A percentile compares a stretch with the other conserved stretches of the same genome.
Conservation (phyloP, 1,139 yeast genomes). For the Hanseniaspora sp. region DNA sequence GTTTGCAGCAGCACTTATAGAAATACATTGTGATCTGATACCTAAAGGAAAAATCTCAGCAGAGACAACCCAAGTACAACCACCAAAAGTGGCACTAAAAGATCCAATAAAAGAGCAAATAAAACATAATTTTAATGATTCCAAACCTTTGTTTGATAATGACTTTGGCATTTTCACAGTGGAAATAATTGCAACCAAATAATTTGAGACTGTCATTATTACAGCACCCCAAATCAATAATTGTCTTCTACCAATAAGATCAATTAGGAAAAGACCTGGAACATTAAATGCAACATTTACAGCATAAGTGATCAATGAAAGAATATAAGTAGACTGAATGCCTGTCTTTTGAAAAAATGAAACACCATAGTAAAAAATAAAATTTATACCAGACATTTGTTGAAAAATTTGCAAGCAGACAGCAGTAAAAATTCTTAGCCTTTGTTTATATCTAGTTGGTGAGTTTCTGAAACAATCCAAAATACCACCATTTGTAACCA, state of each 20-base stretch:
- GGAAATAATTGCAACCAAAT: slow-evolving; percentile 58
- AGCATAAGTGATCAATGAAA: slow-evolving; percentile 60
- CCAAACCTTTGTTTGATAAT: slow-evolving; percentile 2
- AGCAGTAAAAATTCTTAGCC: slow-evolving; percentile 55
- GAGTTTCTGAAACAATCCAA: slow-evolving; percentile 57
- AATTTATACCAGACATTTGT: slow-evolving; percentile 69
- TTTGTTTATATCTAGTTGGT: slow-evolving; percentile 55
- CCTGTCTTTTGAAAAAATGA: slow-evolving; percentile 59
- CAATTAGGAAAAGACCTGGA: slow-evolving; percentile 62
- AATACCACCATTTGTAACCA: slow-evolving; percentile 41
- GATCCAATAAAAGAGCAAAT: slow-evolving; percentile 69
- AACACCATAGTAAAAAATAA: slow-evolving; percentile 69
- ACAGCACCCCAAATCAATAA: slow-evolving; percentile 51
- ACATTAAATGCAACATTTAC: slow-evolving; percentile 60
- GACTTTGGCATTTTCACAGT: slow-evolving; percentile 43
- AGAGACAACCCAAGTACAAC: slow-evolving; percentile 66
- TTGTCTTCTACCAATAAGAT: slow-evolving; percentile 54
- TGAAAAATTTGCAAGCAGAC: slow-evolving; percentile 59
- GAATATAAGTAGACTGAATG: slow-evolving; percentile 46
- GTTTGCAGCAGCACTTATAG: slow-evolving; percentile 64
- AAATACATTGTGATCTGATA: slow-evolving; percentile 70
- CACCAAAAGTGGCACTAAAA: slow-evolving; percentile 85
- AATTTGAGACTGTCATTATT: slow-evolving; percentile 53
- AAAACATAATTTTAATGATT: slow-evolving; percentile 34
- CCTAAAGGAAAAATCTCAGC: slow-evolving; percentile 73